These are phyloP conservation scores for Diutina mesorugosa DNA, from an alignment of 1,139 yeast genomes.

Conservation along the genomic window DNA sequence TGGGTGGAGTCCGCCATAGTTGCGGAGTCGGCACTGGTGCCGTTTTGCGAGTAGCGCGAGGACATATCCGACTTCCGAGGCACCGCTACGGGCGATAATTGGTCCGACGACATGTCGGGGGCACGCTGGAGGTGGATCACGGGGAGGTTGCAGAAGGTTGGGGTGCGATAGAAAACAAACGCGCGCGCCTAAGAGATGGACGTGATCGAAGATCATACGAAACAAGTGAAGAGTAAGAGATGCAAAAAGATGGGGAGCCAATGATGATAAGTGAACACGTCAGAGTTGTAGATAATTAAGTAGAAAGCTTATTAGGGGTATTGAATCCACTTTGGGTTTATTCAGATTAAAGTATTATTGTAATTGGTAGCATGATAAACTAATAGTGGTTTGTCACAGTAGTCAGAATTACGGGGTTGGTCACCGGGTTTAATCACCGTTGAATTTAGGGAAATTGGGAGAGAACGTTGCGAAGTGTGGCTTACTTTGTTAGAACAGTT, in stretches of 20 bases:
- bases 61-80: not conserved
- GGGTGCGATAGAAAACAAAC: not conserved
- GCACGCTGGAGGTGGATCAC: not conserved
- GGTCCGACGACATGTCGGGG: not conserved
- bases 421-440: too few relatives aligned
- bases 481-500: too few relatives aligned
- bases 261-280: too few relatives aligned
- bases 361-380: too few relatives aligned
- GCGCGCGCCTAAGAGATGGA: not conserved
- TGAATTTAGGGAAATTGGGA: too few relatives aligned
- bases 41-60: not conserved
- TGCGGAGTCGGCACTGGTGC: not conserved
- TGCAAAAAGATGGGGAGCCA: not conserved
- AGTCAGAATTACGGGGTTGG: too few relatives aligned
- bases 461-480: too few relatives aligned
- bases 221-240: not conserved
- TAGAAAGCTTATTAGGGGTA: too few relatives aligned
- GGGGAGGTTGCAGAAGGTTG: not conserved
- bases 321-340: too few relatives aligned
- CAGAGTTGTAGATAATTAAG: too few relatives aligned
- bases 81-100: not conserved
- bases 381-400: too few relatives aligned
- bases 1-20: not conserved
- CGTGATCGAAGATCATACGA: not conserved
- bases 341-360: too few relatives aligned